Base-by-base conservation (phyloP, 1,284 basidiomycete genomes). In the Fomitopsis betulina region DNA sequence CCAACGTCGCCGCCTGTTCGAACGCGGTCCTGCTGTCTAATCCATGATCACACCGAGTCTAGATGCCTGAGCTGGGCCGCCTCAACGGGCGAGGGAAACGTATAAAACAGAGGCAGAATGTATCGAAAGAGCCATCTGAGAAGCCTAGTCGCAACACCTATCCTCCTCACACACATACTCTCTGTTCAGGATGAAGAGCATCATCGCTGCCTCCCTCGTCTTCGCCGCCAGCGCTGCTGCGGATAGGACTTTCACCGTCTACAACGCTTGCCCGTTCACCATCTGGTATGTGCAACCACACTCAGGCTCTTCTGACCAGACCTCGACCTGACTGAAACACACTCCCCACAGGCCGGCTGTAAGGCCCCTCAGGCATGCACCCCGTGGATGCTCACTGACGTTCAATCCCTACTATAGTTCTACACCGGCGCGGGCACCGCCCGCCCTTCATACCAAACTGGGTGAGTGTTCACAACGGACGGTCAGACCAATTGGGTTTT, bases 341-440 rank as follows among this genome's bases (percentile, higher is more conserved):
- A 2, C 25, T 37, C 9, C 7, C 42, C 43, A 2, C 55, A 74
- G 71, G 72, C 72, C 71, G 56, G 73, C 70, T 55, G 71, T 73
- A 62, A 35, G 68, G 10, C 45, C 23, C 25, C 25, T 27, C 45
- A 15, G 12, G 3, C 27, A 17, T 30, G 45, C 15, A 27, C 45
- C 45, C 45, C 25, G 6, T 47, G 27, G 42, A 39, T 8, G 5
- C 4, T 50, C 21, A 53, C 52, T 54, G n/a, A 25, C 33, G 3
- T 12, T 45, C 3, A 5, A 10, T 42, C 25, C 27, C 39, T 15
- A 19, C 51, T 15, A 19, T 50, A 69, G 67, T 67, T 71, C 52
- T 73, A 72, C 62, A 72, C 73, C 47, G 67, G 66, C 69, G 67
- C 62, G 13, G 70, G 70, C 25, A 63, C 50, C 25, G 65, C 69